Evolutionary conservation across 2,329 filamentous ascomycete genomes (phyloP), one percentile per base, ranked within the genome.

Genomic region (Hypocreales sp.): DNA sequence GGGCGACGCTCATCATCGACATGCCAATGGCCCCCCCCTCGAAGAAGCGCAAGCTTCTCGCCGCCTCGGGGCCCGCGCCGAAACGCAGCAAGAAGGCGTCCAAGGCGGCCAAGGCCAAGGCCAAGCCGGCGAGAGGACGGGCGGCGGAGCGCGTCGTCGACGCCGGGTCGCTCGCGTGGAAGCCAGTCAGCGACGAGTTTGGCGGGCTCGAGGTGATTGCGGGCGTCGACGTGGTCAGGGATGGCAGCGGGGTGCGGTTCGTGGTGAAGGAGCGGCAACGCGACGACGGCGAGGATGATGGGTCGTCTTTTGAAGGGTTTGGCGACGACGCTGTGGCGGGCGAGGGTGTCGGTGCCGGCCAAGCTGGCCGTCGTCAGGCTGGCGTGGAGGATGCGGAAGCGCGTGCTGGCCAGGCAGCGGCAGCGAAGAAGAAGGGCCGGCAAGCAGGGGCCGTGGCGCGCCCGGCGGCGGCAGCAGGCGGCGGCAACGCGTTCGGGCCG

Each of bases 191-290:
- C n/a, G 84, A 92, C 37, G 84, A 92, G 37, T 94, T 98, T 50
- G 92, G 77, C 41, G 84, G 81, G 0, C 57, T 98, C 2, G 84
- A 98, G 44, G 86, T 95, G 43, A 77, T 95, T 25, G 81, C 92
- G 11, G 83, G 81, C 27, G 81, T 98, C 2, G 80, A 93, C 17
- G 64, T 98, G n/a, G 60, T 92, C 22, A 70, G 66, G 35, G 63
- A 76, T 17, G 72, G 72, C 7, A 55, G 62, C 28, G 62, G 56
- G 5, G 51, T 76, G 16, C 59, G 66, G 41, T 76, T 77, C 50
- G 55, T 75, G 40, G 46, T 58, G 20, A 38, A 37, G 15, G 38
- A 42, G 30, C 31, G 30, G 27, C 31, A 28, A 20, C 26, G 24
- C 23, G 24, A 32, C 33, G 34, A 34, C 34, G 13, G n/a, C 19